Evolutionary conservation across 2,329 filamentous ascomycete genomes (phyloP), one percentile per base, ranked within the genome.

Genomic region (Nothophoma quercina): DNA sequence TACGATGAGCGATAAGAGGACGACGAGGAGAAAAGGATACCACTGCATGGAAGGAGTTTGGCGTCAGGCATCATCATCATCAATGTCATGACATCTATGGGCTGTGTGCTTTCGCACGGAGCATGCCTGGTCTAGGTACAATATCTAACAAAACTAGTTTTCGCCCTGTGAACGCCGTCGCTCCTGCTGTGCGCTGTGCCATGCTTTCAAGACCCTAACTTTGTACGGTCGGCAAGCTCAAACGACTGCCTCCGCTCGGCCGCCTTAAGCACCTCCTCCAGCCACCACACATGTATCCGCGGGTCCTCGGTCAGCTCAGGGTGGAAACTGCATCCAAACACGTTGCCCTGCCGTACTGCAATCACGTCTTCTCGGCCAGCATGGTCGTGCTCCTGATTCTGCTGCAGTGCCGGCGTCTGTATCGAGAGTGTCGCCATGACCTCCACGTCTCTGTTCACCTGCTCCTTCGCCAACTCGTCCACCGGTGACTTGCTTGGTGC

Each of bases 281-380:
- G 69, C 95, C 95, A 99, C 95, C 95, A 98, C 4, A 85, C 82
- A 75, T 99, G 95, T 68, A 98, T 96, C 49, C 95, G 84, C 50
- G 87, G 80, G 77, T 99, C 95, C 7, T 86, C 84, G 0, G 93
- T 98, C 73, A 99, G 75, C 75, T 99, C 95, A 0, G 95, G 95
- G 67, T 98, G 95, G 70, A 98, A 99, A 68, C 93, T 97, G 3
- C 90, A 97, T 4, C 92, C 95, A 65, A 98, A 89, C 0, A 96
- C 88, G 74, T 97, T 97, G 0, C 89, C 91, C 76, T 98, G 93
- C 59, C 85, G 83, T 26, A 98, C 91, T 0, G 93, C 93, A 42
- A 98, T 87, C 43, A 98, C 93, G 62, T 96, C 83, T 34, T 82
- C 79, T 15, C 75, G 75, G 13, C 75, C 72, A 5, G 78, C 72